Conservation (phyloP, 2,329 filamentous ascomycete genomes). For the Alternaria brassicae region DNA sequence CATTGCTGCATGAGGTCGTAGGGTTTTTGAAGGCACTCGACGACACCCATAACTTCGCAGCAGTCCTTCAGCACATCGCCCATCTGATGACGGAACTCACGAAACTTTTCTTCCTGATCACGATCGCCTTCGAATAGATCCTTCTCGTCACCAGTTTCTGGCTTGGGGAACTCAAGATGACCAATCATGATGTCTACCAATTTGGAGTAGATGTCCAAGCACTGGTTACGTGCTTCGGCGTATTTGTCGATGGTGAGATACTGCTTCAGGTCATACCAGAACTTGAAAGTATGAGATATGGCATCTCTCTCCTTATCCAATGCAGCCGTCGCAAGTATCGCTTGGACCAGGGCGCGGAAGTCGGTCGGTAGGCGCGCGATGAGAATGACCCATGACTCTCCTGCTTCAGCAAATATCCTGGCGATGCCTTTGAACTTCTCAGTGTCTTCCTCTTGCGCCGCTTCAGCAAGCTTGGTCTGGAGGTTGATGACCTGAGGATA, state of each 20-base stretch:
- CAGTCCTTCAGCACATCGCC: conserved; percentile 97
- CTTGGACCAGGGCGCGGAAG: conserved; percentile 86
- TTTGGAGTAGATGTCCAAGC: conserved; percentile 83
- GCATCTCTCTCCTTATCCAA: conserved; percentile 89
- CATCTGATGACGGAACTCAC: conserved; percentile 96
- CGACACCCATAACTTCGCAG: conserved; percentile 93
- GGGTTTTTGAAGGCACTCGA: conserved; percentile 88
- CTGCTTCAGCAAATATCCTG: conserved; percentile 89
- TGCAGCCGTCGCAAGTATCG: conserved; percentile 88
- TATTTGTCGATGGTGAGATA: conserved; percentile 92
- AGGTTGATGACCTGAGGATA: conserved; percentile 82
- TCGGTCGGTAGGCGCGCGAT: conserved; percentile 83
- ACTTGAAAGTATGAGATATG: conserved; percentile 91
- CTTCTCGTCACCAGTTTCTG: conserved; percentile 73
- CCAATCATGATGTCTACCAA: conserved; percentile 92
- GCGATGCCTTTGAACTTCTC: conserved; percentile 90
- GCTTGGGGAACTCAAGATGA: conserved; percentile 84
- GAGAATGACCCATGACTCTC: conserved; percentile 91
- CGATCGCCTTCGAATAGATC: conserved; percentile 96
- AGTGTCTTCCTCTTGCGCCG: conserved; percentile 79
- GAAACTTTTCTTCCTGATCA: conserved; percentile 95
- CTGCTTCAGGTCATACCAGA: conserved; percentile 99
- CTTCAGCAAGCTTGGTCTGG: conserved; percentile 75
- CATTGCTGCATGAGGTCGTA: conserved; percentile 85
- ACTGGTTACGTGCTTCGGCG: conserved; percentile 76